These are phyloP conservation scores for Hyphopichia buzzinii DNA, from an alignment of 1,139 yeast species.

Conservation along the genomic window DNA sequence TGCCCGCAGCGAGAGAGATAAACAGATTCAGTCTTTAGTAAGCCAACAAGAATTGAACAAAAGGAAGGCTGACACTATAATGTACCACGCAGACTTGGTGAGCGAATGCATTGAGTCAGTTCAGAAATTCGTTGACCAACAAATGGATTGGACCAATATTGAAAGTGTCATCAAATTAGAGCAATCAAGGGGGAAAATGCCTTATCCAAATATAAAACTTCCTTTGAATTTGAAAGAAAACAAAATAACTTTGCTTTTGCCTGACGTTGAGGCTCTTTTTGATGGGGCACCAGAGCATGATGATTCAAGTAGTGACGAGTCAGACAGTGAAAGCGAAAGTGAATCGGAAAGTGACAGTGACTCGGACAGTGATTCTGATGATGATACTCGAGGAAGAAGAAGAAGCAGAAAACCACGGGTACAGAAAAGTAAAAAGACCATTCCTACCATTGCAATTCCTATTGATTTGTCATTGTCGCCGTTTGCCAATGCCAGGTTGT, in stretches of 20 bases:
- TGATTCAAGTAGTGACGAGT: slow-evolving; percentile 28
- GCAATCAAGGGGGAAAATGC: slow-evolving; percentile 59
- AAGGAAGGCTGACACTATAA: slow-evolving; percentile 71
- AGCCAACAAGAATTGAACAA: slow-evolving; percentile 65
- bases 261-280: slow-evolving; percentile 36
- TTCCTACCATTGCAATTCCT: slow-evolving; percentile 47
- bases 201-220: slow-evolving; percentile 60
- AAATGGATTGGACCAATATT: slow-evolving; percentile 93
- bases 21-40: slow-evolving; percentile 65
- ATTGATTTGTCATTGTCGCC: slow-evolving; percentile 74
- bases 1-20: slow-evolving; percentile 72
- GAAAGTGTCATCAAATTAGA: slow-evolving; percentile 73
- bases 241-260: slow-evolving; percentile 60
- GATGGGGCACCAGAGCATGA: slow-evolving; percentile 24
- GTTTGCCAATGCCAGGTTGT: slow-evolving; percentile 86
- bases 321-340: slow-evolving; percentile 18
- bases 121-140: slow-evolving; percentile 66
- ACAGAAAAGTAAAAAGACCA: slow-evolving; percentile 10
- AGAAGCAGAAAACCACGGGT: slow-evolving; percentile 7
- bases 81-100: slow-evolving; percentile 65
- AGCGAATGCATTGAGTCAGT: slow-evolving; percentile 72
- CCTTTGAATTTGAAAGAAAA: slow-evolving; percentile 75
- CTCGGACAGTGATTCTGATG: slow-evolving; percentile 26
- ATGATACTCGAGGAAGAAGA: slow-evolving; percentile 14
- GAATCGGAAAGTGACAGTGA: slow-evolving; percentile 33